Evolutionary conservation across 73 alveolate species (phyloP), one percentile per base, ranked within the genome.

Genomic region (Tetrahymena malaccensis): DNA sequence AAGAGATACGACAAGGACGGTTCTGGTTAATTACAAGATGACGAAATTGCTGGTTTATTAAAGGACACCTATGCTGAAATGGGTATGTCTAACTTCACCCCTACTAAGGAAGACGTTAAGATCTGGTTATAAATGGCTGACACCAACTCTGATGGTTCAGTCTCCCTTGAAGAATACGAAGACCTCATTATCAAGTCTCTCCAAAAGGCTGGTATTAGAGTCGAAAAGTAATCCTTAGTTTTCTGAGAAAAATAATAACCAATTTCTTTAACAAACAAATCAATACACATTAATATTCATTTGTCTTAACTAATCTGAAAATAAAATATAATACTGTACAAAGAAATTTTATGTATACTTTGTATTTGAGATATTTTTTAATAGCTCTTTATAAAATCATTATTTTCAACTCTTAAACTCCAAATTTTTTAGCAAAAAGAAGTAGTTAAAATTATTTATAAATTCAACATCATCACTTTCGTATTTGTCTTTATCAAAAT

Each of bases 1-100:
- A 95, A 93, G 55, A 95, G 85, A 95, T 95, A 95, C 94, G 97
- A 95, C 44, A 93, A 57, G 58, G 95, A 95, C 83, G 94, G 94
- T 55, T 85, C 95, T 10, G 97, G 97, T 21, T 43, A 27, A 56
- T 89, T 95, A 34, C 85, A 95, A 56, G 85, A 40, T 19, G 43
- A 95, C 8, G 97, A 95, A 85, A 85, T 95, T 8, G 35, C 93
- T 37, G 85, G 84, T 27, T 56, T 89, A 89, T 43, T 95, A 13
- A 94, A 57, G n/a, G 97, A 95, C 93, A 94, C 97, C 21, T 85
- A 85, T 21, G 94, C 94, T 85, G 93, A 50, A 43, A 85, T 95
- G 95, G 95, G 95, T 85, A 85, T 95, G 89, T 70, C 89, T 11
- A 70, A 95, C 55, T 37, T 37, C 83, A 85, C 37, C 97, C 97